Percentiles rank a stretch among this genome's conserved stretches.
These are phyloP conservation scores for Sporothrix luriei DNA, from an alignment of 2,329 filamentous ascomycete species.

Conservation along the genomic window DNA sequence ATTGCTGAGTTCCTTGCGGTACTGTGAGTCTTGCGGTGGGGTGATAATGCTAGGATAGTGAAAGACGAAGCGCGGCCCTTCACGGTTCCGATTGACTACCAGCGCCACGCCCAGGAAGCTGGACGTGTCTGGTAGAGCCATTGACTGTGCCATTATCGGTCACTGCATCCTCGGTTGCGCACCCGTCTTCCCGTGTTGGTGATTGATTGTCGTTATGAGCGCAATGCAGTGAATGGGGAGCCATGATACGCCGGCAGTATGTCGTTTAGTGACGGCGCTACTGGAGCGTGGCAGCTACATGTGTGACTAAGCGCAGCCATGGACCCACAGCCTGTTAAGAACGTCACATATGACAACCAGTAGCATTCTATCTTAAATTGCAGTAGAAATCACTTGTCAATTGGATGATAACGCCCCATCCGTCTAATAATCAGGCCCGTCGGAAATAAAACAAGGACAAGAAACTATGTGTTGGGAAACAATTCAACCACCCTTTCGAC, in stretches of 20 bases:
- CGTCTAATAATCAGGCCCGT: background rate
- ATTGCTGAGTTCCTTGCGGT: constrained; percentile 39
- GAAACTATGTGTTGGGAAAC: background rate
- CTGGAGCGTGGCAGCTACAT: background rate
- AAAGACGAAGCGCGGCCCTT: constrained; percentile 81
- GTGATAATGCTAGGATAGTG: constrained; percentile 73
- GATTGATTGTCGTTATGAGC: background rate
- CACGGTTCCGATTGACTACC: constrained; percentile 72
- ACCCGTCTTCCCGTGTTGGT: background rate
- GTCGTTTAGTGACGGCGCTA: background rate
- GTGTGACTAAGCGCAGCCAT: background rate
- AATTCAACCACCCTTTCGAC: background rate
- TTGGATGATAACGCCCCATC: constrained; percentile 24
- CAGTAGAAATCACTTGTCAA: background rate
- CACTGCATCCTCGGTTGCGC: background rate
- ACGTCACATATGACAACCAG: background rate
- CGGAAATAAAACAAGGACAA: background rate
- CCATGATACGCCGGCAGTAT: background rate
- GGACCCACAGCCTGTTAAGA: background rate
- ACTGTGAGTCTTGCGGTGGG: constrained; percentile 43
- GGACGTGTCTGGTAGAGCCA: constrained; percentile 53
- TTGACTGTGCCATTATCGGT: constrained; percentile 50
- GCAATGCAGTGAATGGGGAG: background rate
- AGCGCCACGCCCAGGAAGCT: constrained; percentile 72
- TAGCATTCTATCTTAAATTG: too few relatives aligned